These are phyloP conservation scores for Glomus cerebriforme DNA, from an alignment of 192 early-diverging fungal species.

Conservation along the genomic window DNA sequence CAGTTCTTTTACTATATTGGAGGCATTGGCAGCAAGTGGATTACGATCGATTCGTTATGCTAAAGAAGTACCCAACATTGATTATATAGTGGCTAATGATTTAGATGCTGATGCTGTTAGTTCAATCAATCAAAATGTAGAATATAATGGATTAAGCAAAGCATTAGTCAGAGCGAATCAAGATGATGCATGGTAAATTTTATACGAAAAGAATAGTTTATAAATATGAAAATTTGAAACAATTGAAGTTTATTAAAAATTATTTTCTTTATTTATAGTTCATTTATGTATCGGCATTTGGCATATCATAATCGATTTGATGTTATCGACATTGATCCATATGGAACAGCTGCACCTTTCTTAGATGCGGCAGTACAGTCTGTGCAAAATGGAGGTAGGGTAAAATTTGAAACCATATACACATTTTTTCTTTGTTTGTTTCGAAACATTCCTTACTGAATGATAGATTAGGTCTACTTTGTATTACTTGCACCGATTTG, in stretches of 20 bases:
- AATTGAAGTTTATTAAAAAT: background rate
- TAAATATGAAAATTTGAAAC: background rate
- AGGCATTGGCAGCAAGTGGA: slow-evolving; percentile 94
- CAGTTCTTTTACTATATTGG: slow-evolving; percentile 69
- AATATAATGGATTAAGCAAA: slow-evolving; percentile 77
- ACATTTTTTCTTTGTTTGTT: background rate
- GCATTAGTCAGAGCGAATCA: slow-evolving; percentile 75
- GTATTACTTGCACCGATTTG: slow-evolving; percentile 98
- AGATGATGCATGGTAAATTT: slow-evolving; percentile 80
- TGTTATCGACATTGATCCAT: slow-evolving; percentile 96
- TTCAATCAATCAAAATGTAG: slow-evolving; percentile 83
- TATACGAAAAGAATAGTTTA: background rate
- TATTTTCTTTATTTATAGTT: slow-evolving; percentile 37
- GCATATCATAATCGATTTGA: slow-evolving; percentile 62
- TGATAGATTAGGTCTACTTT: slow-evolving; percentile 75
- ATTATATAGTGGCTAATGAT: slow-evolving; percentile 90
- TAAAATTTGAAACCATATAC: background rate
- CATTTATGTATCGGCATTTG: slow-evolving; percentile 71
- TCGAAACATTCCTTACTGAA: background rate
- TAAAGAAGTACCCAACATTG: slow-evolving; percentile 82
- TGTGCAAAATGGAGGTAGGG: slow-evolving; percentile 76
- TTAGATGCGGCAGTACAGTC: slow-evolving; percentile 93
- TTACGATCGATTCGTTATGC: slow-evolving; percentile 96
- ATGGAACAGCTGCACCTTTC: slow-evolving; percentile 94
- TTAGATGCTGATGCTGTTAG: slow-evolving; percentile 85